Evolutionary conservation across 306 rosid species (phyloP).

Genomic region (Rubus parviflorus): DNA sequence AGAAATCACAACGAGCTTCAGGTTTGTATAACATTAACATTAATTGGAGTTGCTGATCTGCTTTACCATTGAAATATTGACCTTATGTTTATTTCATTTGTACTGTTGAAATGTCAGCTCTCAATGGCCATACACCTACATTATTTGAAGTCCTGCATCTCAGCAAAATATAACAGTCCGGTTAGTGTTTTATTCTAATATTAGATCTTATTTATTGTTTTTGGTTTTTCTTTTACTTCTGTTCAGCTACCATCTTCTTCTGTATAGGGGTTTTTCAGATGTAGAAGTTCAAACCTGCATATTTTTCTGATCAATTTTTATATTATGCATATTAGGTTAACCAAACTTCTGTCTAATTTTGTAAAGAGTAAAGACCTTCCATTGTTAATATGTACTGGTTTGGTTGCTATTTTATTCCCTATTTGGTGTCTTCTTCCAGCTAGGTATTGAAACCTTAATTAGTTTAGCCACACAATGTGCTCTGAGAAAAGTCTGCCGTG

Average conservation of each 20-base stretch:
- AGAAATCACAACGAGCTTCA: neutral
- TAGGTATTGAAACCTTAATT: neutral
- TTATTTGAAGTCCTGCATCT: slow-evolving; percentile 5
- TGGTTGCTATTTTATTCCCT: neutral
- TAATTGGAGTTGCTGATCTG: neutral
- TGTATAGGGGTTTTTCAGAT: neutral
- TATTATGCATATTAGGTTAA: neutral
- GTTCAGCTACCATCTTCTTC: neutral
- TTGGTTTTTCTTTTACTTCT: neutral
- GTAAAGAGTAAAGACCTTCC: neutral
- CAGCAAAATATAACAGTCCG: neutral
- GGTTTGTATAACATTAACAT: neutral
- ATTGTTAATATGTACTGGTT: neutral
- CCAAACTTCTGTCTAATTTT: neutral
- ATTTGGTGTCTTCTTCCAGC: neutral
- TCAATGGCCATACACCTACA: neutral
- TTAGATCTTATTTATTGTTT: neutral
- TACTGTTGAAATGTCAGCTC: slow-evolving; percentile 10
- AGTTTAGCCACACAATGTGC: neutral
- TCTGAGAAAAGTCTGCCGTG: neutral
- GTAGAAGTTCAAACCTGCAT: neutral
- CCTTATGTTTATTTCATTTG: neutral
- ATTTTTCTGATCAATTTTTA: neutral
- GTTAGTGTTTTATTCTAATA: neutral
- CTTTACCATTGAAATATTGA: neutral